Conservation (phyloP, 1,284 basidiomycete genomes). For the Ustilago loliicola region DNA sequence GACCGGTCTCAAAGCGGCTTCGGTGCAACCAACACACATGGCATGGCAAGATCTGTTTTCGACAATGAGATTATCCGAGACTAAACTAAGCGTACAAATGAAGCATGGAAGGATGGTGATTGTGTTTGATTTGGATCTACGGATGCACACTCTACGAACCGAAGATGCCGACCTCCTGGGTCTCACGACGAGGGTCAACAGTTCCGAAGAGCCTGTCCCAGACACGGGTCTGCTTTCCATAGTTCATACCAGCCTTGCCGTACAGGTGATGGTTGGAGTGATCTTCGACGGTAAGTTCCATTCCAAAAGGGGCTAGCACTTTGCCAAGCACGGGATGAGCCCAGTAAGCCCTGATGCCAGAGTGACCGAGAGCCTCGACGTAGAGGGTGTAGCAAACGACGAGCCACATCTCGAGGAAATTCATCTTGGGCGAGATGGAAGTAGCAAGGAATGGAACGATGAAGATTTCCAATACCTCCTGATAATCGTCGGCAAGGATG, state of each 20-base stretch:
- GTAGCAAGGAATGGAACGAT: constrained; percentile 59
- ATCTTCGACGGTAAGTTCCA: constrained; percentile 69
- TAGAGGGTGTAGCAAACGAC: constrained; percentile 60
- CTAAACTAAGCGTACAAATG: constrained; percentile 3
- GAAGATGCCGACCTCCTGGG: constrained; percentile 44
- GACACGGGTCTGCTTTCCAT: constrained; percentile 68
- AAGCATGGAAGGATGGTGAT: not conserved
- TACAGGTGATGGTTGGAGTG: constrained; percentile 70
- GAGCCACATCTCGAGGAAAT: constrained; percentile 60
- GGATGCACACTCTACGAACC: constrained; percentile 6
- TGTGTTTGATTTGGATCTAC: not conserved
- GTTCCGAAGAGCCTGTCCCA: constrained; percentile 70
- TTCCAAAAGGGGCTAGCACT: constrained; percentile 55
- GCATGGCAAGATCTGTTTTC: too few species aligned
- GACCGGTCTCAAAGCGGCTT: too few species aligned
- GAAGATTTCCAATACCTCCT: constrained; percentile 64
- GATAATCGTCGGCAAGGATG: constrained; percentile 62
- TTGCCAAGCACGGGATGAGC: constrained; percentile 37
- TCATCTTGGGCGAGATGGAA: constrained; percentile 58
- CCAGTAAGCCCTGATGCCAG: constrained; percentile 63
- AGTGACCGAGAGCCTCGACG: constrained; percentile 60
- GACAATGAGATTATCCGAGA: not conserved
- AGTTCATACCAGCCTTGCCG: constrained; percentile 63
- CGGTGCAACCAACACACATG: too few species aligned
- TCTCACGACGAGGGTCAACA: constrained; percentile 62